Base-by-base conservation (phyloP, 306 rosid species). In the Fragaria ananassa region DNA sequence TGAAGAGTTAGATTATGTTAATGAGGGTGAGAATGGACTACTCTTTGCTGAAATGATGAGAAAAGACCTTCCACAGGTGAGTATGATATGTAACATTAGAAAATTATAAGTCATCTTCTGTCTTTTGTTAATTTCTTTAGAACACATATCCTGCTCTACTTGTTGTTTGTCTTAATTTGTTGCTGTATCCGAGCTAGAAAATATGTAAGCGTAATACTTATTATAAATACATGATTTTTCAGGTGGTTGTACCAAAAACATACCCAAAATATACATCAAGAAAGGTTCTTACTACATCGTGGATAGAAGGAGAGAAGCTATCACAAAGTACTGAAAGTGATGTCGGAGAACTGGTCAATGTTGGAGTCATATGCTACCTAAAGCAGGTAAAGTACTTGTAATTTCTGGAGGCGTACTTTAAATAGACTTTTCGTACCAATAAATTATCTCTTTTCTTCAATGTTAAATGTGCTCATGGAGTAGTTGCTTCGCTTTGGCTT, bases 321-420 rank as follows among this genome's bases (percentile, higher is more conserved):
- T 94, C 98, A 64, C 98, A 94, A 83, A 94, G 98, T 88, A 92
- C 85, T 53, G 98, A 92, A 87, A 90, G 86, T 86, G 97, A 95
- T 56, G 98, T 95, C 64, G 98, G 98, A 73, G 96, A 92, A 63
- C 90, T 95, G 34, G 98, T 95, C 76, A 95, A 89, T 82, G 98
- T 95, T 83, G 98, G 98, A 76, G 98, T 95, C 83, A 95, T 95
- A 87, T 95, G 98, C 92, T 95, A 95, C 84, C 83, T 95, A 65
- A 92, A 94, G 84, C 98, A 94, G 97, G 98, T 92, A 81, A 67
- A 71, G 47, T 39, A 67, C 72, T 57, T 34, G 6, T 70, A 42
- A 45, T 34, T 80, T 41, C 54, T 69, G 12, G 68, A 45, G 25
- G 56, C 34, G 10, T 68, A 21, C 51, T 42, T 21, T 19, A 39